Evolutionary conservation across 345 rosid genomes (phyloP).

Genomic region (Dovyalis caffra): DNA sequence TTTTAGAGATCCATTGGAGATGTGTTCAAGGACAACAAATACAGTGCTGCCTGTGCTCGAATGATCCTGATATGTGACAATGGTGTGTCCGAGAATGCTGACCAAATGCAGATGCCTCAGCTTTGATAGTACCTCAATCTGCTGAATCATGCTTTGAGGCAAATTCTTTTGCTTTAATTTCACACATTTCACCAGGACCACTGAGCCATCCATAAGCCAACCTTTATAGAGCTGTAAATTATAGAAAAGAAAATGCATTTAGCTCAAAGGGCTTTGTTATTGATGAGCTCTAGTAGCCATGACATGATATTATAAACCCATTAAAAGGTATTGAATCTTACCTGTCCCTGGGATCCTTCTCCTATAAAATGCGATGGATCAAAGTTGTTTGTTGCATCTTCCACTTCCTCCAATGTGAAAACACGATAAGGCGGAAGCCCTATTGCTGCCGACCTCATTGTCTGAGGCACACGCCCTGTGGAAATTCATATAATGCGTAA

Average conservation of each 20-base stretch:
- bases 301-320: background rate
- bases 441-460: conserved; percentile 76
- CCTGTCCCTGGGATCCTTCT: conserved; percentile 62
- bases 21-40: conserved; percentile 67
- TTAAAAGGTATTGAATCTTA: conserved; percentile 6
- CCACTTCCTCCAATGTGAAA: conserved; percentile 76
- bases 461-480: conserved; percentile 78
- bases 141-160: conserved; percentile 62
- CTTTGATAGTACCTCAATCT: conserved; percentile 78
- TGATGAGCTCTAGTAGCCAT: background rate
- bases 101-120: conserved; percentile 81
- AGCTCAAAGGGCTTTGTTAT: background rate
- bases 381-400: conserved; percentile 79
- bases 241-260: background rate
- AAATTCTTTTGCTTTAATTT: conserved; percentile 67
- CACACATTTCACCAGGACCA: conserved; percentile 60
- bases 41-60: conserved; percentile 48
- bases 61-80: conserved; percentile 69
- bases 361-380: conserved; percentile 57
- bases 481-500: conserved; percentile 10
- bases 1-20: conserved; percentile 63
- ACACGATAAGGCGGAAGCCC: conserved; percentile 74
- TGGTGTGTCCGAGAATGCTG: conserved; percentile 83
- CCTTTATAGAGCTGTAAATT: conserved; percentile 67
- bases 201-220: conserved; percentile 58